These are phyloP conservation scores for Daedalea quercina DNA, from an alignment of 768 basidiomycete species.

Conservation along the genomic window DNA sequence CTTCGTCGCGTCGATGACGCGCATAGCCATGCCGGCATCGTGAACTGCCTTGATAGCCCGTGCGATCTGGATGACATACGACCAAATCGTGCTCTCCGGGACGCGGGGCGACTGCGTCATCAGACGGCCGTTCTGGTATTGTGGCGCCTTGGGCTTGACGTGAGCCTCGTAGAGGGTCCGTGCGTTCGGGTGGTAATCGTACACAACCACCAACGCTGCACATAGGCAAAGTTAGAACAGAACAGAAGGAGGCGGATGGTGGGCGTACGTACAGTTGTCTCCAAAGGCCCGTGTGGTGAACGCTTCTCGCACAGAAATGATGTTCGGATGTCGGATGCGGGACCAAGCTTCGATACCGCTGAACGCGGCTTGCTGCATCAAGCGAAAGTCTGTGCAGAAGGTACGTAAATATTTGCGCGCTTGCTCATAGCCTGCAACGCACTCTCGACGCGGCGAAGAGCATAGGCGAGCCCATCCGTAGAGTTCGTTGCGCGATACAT, in stretches of 20 bases:
- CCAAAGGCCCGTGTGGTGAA: conserved; percentile 92
- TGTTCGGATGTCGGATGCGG: conserved; percentile 75
- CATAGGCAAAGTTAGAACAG: not conserved
- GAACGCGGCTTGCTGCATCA: conserved; percentile 80
- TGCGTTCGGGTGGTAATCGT: conserved; percentile 82
- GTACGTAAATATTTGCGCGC: too few relatives aligned
- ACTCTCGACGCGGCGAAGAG: conserved; percentile 86
- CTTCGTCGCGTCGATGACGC: conserved; percentile 82
- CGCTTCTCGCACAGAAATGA: conserved; percentile 81
- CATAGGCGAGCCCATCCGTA: conserved; percentile 72
- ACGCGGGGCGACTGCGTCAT: conserved; percentile 33
- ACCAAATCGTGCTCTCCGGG: conserved; percentile 84
- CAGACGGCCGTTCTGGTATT: conserved; percentile 29
- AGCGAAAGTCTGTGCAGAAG: conserved; percentile 65
- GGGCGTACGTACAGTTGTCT: conserved; percentile 70
- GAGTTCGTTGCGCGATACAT: conserved; percentile 79
- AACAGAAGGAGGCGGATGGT: not conserved
- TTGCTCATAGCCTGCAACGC: conserved; percentile 19
- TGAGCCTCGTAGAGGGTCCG: conserved; percentile 78
- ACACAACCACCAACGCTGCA: conserved; percentile 79
- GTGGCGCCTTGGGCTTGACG: conserved; percentile 48
- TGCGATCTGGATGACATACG: conserved; percentile 85
- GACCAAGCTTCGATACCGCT: conserved; percentile 81
- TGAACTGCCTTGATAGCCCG: conserved; percentile 85
- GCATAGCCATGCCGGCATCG: conserved; percentile 69